Conservation (phyloP, 129 eudicot species). For the Helianthus tuberosus region DNA sequence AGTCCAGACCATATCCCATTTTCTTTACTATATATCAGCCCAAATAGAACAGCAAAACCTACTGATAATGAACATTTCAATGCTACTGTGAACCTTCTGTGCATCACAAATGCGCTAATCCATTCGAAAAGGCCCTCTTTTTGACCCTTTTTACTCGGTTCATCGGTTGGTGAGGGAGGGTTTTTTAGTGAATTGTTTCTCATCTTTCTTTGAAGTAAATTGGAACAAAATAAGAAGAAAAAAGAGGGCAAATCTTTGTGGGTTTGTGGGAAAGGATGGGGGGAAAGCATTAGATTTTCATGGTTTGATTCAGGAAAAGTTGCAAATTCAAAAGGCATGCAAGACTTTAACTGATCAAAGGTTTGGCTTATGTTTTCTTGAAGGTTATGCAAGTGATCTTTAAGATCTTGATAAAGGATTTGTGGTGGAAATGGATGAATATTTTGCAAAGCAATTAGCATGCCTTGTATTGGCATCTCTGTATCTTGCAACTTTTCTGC, state of each 20-base stretch:
- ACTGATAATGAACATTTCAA: slow-evolving; percentile 78
- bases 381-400: slow-evolving; percentile 32
- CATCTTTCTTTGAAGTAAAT: slow-evolving; percentile 54
- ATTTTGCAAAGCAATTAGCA: slow-evolving; percentile 60
- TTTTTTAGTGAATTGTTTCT: slow-evolving; percentile 3
- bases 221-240: slow-evolving; percentile 84
- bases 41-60: slow-evolving; percentile 74
- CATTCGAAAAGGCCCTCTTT: slow-evolving; percentile 2
- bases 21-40: slow-evolving; percentile 61
- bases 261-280: slow-evolving; percentile 42
- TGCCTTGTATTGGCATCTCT: slow-evolving; percentile 67
- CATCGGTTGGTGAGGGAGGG: slow-evolving; percentile 10
- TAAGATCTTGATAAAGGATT: slow-evolving; percentile 45
- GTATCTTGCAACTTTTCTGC: slow-evolving; percentile 57
- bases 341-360: slow-evolving; percentile 41
- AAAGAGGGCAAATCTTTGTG: slow-evolving; percentile 55
- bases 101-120: slow-evolving; percentile 23
- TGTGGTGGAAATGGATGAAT: slow-evolving; percentile 41
- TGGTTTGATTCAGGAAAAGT: slow-evolving; percentile 59
- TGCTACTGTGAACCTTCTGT: slow-evolving; percentile 52
- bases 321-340: slow-evolving; percentile 38
- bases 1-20: slow-evolving; percentile 88
- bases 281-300: slow-evolving; percentile 37
- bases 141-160: slow-evolving; percentile 26
- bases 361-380: slow-evolving; percentile 41